phyloP scores from a whole-genome alignment of 495 filamentous ascomycete genomes.

The Penicillium cinerascens region DNA sequence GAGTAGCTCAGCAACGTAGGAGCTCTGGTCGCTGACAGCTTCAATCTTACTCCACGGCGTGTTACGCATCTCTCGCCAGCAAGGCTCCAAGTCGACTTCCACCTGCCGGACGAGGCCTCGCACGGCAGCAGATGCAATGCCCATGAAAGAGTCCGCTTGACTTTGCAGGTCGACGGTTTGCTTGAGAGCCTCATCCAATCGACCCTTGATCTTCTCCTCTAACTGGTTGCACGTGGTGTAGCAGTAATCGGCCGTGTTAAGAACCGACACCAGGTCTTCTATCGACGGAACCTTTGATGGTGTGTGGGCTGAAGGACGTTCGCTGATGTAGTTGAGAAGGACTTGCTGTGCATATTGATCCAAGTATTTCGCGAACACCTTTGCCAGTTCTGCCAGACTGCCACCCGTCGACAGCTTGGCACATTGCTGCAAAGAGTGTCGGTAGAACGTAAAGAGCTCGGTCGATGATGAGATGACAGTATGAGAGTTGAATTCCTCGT shows the following conservation, averaged over 20 bases:
- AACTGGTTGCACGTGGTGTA: constrained; percentile 87
- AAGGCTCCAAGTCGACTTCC: constrained; percentile 74
- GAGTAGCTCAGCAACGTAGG: constrained; percentile 80
- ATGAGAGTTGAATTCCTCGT: constrained; percentile 90
- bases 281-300: constrained; percentile 55
- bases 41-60: constrained; percentile 95
- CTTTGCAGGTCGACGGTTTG: constrained; percentile 80
- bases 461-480: constrained; percentile 91
- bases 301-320: constrained; percentile 47
- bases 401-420: constrained; percentile 90
- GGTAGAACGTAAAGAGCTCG: constrained; percentile 95
- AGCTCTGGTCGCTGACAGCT: constrained; percentile 90
- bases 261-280: constrained; percentile 76
- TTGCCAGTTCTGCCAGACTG: constrained; percentile 80
- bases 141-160: constrained; percentile 93
- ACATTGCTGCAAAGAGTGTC: constrained; percentile 85
- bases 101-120: constrained; percentile 78
- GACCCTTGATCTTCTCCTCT: constrained; percentile 88
- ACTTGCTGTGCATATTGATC: constrained; percentile 96
- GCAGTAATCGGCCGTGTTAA: constrained; percentile 98
- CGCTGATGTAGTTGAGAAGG: constrained; percentile 72
- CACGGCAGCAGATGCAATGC: constrained; percentile 85
- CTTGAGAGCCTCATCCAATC: constrained; percentile 74
- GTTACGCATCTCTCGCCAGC: constrained; percentile 97
- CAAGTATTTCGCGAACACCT: constrained; percentile 85